Conservation (phyloP, 768 basidiomycete genomes). For the Butyriboletus loyo region DNA sequence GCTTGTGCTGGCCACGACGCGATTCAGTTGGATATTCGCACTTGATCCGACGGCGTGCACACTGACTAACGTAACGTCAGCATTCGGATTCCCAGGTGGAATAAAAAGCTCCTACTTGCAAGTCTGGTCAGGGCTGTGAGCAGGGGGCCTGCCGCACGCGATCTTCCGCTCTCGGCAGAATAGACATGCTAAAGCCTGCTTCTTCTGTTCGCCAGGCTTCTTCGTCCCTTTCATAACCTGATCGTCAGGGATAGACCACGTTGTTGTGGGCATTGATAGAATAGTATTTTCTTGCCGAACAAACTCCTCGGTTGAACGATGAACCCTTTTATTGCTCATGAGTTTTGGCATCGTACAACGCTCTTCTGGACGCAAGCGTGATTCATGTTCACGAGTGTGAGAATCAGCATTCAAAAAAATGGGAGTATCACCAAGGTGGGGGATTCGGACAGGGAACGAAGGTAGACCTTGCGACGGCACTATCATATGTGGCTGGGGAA, state of each 20-base stretch:
- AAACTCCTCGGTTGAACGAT: constrained; percentile 27
- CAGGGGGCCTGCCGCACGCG: constrained; percentile 44
- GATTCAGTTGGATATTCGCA: constrained; percentile 52
- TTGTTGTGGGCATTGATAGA: constrained; percentile 25
- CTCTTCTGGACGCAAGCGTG: constrained; percentile 26
- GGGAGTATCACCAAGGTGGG: constrained; percentile 11
- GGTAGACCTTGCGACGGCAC: constrained; percentile 22
- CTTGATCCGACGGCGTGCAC: constrained; percentile 42
- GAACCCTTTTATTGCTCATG: constrained; percentile 26
- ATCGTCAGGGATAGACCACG: constrained; percentile 36
- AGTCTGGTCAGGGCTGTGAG: constrained; percentile 35
- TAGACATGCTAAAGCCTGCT: constrained; percentile 45
- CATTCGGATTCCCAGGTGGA: constrained; percentile 5
- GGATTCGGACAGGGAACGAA: constrained; percentile 12
- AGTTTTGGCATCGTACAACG: constrained; percentile 17
- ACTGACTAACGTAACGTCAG: constrained; percentile 38
- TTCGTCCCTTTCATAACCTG: constrained; percentile 30
- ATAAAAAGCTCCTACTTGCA: constrained; percentile 43
- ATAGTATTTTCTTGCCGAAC: constrained; percentile 28
- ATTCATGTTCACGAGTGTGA: constrained; percentile 19
- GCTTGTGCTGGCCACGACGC: constrained; percentile 46
- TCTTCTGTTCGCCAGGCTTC: constrained; percentile 39
- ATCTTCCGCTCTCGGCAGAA: constrained; percentile 53
- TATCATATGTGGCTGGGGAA: constrained; percentile 23
- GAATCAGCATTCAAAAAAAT: constrained; percentile 12